A percentile compares a stretch with the other conserved stretches of the same genome.
Conservation (phyloP, 2,329 filamentous ascomycete species). For the Rhinocladiella similis region DNA sequence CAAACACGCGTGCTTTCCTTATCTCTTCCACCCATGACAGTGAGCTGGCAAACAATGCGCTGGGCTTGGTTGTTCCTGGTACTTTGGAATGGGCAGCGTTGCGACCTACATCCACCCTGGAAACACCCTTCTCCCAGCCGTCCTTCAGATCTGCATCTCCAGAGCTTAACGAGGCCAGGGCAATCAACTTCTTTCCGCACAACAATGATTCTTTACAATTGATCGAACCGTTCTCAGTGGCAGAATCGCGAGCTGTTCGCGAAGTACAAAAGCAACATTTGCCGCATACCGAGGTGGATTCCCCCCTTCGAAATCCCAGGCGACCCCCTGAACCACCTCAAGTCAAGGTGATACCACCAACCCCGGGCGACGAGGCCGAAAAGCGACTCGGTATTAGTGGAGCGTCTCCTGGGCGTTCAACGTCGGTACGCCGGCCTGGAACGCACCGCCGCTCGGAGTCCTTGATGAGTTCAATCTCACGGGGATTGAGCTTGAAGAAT, state of each 20-base stretch:
- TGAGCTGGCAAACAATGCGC: constrained; percentile 4
- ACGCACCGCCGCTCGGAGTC: constrained; percentile 43
- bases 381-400: constrained; percentile 36
- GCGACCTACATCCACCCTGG: constrained; percentile 50
- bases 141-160: constrained; percentile 51
- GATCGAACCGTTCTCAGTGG: constrained; percentile 53
- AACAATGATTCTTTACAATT: constrained; percentile 64
- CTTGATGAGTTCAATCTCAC: constrained; percentile 38
- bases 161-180: constrained; percentile 63
- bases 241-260: constrained; percentile 35
- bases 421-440: constrained; percentile 34
- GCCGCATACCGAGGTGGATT: constrained; percentile 46
- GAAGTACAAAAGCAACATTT: constrained; percentile 32
- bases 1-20: neutral
- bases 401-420: constrained; percentile 26
- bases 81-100: constrained; percentile 41
- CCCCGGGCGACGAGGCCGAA: constrained; percentile 46
- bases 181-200: constrained; percentile 62
- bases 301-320: constrained; percentile 60
- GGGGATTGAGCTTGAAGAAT: constrained; percentile 41
- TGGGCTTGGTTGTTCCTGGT: constrained; percentile 29
- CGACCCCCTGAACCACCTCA: constrained; percentile 58
- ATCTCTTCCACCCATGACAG: neutral
- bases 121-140: constrained; percentile 48
- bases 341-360: constrained; percentile 57